Conservation (phyloP, 176 grass and related monocot species). For the Cocos nucifera region DNA sequence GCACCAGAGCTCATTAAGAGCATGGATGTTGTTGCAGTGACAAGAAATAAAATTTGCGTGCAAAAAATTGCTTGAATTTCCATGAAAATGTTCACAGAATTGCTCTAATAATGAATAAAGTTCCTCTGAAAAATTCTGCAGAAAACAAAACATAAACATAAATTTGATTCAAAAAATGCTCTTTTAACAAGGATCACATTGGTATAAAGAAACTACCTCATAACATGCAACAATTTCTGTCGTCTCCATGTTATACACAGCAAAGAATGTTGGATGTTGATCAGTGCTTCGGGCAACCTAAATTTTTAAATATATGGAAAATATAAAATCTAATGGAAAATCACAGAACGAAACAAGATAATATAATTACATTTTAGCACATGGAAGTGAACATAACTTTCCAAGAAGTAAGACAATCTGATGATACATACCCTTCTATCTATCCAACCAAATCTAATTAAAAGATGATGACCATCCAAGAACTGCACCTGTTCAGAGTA, state of each 20-base stretch:
- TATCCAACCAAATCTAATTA: conserved; percentile 83
- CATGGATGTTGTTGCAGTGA: conserved; percentile 76
- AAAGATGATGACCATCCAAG: conserved; percentile 87
- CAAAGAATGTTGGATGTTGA: conserved; percentile 83
- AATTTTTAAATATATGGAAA: background rate
- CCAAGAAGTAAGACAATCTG: background rate
- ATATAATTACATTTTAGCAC: too few relatives aligned
- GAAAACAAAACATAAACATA: conserved; percentile 20
- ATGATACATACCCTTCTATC: conserved; percentile 53
- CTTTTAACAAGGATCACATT: conserved; percentile 7
- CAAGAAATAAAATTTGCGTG: conserved; percentile 80
- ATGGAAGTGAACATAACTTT: too few relatives aligned
- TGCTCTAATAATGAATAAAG: conserved; percentile 74
- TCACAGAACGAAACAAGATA: too few relatives aligned
- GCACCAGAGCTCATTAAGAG: conserved; percentile 59
- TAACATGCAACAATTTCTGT: conserved; percentile 87
- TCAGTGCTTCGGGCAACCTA: conserved; percentile 71
- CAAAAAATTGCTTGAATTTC: conserved; percentile 45
- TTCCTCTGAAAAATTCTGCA: conserved; percentile 90
- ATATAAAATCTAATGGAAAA: conserved; percentile 9
- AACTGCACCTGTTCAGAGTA: conserved; percentile 71
- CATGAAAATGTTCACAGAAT: conserved; percentile 86
- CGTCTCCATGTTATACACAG: conserved; percentile 98
- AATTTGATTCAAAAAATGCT: conserved; percentile 9
- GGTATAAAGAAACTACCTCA: conserved; percentile 36